Evolutionary conservation across 225 moss, liverwort and hornwort species (phyloP), one percentile per base, ranked within the genome.

Genomic region (Sphagnum contortum): DNA sequence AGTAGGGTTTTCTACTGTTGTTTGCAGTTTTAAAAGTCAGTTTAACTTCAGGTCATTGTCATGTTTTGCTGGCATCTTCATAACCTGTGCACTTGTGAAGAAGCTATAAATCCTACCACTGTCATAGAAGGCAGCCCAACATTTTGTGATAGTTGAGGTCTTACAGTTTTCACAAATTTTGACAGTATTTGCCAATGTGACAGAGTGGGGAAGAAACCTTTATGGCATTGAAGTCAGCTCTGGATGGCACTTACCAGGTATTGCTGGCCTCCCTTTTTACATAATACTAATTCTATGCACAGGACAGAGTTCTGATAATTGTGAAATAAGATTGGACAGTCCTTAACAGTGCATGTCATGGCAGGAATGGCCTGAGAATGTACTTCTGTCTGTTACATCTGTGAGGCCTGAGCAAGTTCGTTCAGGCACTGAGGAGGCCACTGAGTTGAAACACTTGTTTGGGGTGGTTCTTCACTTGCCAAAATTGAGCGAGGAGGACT

Each of bases 361-460:
- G 44, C 81, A 81, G 77, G 81, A 81, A 69, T 81, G 82, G 78
- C 82, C 82, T 48, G 75, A 82, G 5, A 82, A 82, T 14, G 82
- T 78, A 5, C 47, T 82, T 10, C 50, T 82, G 13, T 82, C 78
- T 72, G 72, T 69, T n/a, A 82, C 72, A 54, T 67, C 72, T 69
- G 49, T 64, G 4, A 82, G 70, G 47, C 50, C 52, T 4, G 12
- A 63, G 8, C 69, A 53, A 51, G 57, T 44, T 50, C 66, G 66
- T 66, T 75, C 69, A 60, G 72, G 72, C 50, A 60, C 57, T 55
- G 44, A 48, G 5, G 73, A 73, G 47, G 68, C 63, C 51, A 61
- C 69, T 66, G 70, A 80, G 59, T 63, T 76, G 48, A 63, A 54
- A 1, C 73, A 80, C 50, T 70, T 76, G 0, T 80, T 80, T 66